Evolutionary conservation across 306 rosid species (phyloP).

Genomic region (Cicer chorassanicum): DNA sequence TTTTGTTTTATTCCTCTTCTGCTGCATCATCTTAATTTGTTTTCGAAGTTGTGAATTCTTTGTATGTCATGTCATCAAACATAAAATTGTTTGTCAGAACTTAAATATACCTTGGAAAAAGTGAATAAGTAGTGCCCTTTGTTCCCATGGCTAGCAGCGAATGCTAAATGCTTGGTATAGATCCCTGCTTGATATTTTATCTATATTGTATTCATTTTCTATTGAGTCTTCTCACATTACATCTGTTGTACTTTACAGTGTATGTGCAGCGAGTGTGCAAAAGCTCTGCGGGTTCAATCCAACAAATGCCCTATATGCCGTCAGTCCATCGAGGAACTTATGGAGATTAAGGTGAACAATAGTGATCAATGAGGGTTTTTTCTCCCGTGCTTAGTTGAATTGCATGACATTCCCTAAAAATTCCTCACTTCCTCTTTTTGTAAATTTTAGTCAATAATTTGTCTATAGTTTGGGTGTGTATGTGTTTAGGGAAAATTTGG

Average conservation of each 20-base stretch:
- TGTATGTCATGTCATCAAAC: background rate
- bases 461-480: slow-evolving; percentile 45
- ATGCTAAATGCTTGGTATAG: slow-evolving; percentile 1
- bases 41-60: background rate
- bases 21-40: background rate
- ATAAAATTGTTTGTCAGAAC: background rate
- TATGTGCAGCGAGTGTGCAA: slow-evolving; percentile 90
- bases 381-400: slow-evolving; percentile 46
- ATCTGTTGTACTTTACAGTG: slow-evolving; percentile 61
- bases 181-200: slow-evolving; percentile 27
- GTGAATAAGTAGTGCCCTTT: background rate
- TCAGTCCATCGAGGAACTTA: slow-evolving; percentile 79
- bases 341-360: slow-evolving; percentile 75
- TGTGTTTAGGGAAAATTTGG: slow-evolving; percentile 32
- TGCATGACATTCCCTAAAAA: slow-evolving; percentile 50
- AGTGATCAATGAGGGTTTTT: slow-evolving; percentile 45
- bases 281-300: slow-evolving; percentile 71
- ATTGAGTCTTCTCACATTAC: slow-evolving; percentile 34
- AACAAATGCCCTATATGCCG: slow-evolving; percentile 94
- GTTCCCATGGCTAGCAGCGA: background rate
- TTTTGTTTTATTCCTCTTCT: slow-evolving; percentile 15
- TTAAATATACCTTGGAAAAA: no score
- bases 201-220: slow-evolving; percentile 25
- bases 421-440: slow-evolving; percentile 40
- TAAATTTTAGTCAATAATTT: slow-evolving; percentile 47